These are phyloP conservation scores for Penicillium brevicompactum DNA, from an alignment of 2,329 filamentous ascomycete genomes.

Conservation along the genomic window DNA sequence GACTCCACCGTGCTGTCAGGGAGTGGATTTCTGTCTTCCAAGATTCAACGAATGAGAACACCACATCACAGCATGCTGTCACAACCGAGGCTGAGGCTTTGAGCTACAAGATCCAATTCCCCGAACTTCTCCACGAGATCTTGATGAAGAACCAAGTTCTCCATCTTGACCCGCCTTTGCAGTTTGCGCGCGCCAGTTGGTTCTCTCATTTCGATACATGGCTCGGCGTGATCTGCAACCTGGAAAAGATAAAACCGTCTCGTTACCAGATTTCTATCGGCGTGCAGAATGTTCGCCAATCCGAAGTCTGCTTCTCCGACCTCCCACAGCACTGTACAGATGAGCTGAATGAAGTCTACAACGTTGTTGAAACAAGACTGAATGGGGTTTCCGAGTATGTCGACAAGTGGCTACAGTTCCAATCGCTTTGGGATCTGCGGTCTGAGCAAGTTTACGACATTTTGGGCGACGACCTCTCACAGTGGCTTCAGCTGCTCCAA, in stretches of 20 bases:
- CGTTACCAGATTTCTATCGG: slow-evolving; percentile 86
- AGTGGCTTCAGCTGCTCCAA: slow-evolving; percentile 94
- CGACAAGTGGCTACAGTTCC: slow-evolving; percentile 97
- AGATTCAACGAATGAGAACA: slow-evolving; percentile 47
- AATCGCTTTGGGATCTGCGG: slow-evolving; percentile 96
- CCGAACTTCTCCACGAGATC: slow-evolving; percentile 77
- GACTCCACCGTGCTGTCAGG: slow-evolving; percentile 79
- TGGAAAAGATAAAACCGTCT: slow-evolving; percentile 91
- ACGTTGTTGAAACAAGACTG: slow-evolving; percentile 79
- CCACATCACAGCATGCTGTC: slow-evolving; percentile 21
- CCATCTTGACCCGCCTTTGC: slow-evolving; percentile 89
- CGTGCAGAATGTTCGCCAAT: slow-evolving; percentile 40
- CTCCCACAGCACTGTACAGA: slow-evolving; percentile 81
- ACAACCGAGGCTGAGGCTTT: slow-evolving; percentile 32
- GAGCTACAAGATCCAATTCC: slow-evolving; percentile 44
- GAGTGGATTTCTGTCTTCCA: slow-evolving; percentile 88
- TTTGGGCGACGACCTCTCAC: slow-evolving; percentile 84
- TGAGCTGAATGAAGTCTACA: slow-evolving; percentile 77
- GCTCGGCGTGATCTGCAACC: slow-evolving; percentile 88
- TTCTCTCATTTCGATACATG: slow-evolving; percentile 89
- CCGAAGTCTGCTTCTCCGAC: slow-evolving; percentile 71
- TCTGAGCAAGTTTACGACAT: slow-evolving; percentile 93
- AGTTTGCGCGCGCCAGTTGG: slow-evolving; percentile 91
- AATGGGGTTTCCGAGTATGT: slow-evolving; percentile 80
- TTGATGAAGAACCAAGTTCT: slow-evolving; percentile 98